These are phyloP conservation scores for Triticum dicoccoides DNA, from an alignment of 176 grass and related monocot species.

Conservation along the genomic window DNA sequence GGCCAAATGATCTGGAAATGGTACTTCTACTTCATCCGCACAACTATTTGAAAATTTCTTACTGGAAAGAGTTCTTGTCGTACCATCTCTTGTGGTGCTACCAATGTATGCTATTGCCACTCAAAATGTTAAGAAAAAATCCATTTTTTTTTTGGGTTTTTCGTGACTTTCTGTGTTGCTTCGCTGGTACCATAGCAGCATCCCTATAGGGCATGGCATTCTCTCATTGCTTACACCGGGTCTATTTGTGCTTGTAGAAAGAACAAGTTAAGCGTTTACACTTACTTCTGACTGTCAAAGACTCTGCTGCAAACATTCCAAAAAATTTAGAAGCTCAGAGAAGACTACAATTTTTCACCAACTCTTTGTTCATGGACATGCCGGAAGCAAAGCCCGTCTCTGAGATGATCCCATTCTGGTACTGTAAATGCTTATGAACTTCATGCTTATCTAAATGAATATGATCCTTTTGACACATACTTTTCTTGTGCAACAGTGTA, in stretches of 20 bases:
- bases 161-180: neutral
- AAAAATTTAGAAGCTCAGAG: conserved; percentile 90
- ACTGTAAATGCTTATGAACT: conserved; percentile 25
- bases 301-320: conserved; percentile 85
- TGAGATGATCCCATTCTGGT: conserved; percentile 97
- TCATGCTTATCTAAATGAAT: conserved; percentile 15
- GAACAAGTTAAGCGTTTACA: conserved; percentile 90
- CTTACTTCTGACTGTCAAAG: conserved; percentile 95
- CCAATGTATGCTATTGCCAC: neutral
- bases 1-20: conserved; percentile 76
- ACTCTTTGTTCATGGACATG: conserved; percentile 96
- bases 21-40: conserved; percentile 49
- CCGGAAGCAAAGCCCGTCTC: conserved; percentile 78
- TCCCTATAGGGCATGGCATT: neutral
- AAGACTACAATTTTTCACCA: conserved; percentile 88
- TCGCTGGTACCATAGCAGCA: neutral
- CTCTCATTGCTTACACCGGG: neutral
- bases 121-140: neutral
- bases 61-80: neutral
- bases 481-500: conserved; percentile 71
- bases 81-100: neutral
- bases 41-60: neutral
- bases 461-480: conserved; percentile 24
- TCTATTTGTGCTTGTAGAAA: conserved; percentile 52
- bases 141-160: neutral